Percentiles rank a stretch among this genome's conserved stretches.
These are phyloP conservation scores for Cucumis melo DNA, from an alignment of 306 rosid genomes.

Conservation along the genomic window DNA sequence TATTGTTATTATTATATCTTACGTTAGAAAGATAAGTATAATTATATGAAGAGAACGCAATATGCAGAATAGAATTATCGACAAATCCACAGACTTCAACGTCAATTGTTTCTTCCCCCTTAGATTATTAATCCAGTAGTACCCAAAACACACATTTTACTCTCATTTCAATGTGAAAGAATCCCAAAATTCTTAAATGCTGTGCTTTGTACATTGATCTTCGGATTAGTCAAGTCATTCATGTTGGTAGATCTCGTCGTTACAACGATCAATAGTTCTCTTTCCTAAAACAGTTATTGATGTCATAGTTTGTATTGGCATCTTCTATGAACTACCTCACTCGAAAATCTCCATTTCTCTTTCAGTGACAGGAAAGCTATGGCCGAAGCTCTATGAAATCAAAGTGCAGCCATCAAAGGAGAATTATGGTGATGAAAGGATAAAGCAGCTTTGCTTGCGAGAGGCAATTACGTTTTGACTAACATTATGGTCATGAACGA, in stretches of 20 bases:
- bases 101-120: background rate
- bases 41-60: background rate
- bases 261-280: background rate
- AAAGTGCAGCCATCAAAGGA: slow-evolving; percentile 30
- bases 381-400: slow-evolving; percentile 83
- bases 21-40: background rate
- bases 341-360: slow-evolving; percentile 5
- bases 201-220: background rate
- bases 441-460: slow-evolving; percentile 54
- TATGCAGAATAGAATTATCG: background rate
- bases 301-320: background rate
- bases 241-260: background rate
- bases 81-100: background rate
- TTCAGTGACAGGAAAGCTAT: slow-evolving; percentile 82
- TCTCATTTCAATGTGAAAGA: background rate
- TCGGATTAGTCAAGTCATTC: background rate
- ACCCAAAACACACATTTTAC: background rate
- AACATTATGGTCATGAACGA: background rate
- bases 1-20: background rate
- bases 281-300: background rate
- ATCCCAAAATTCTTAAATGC: background rate
- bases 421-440: slow-evolving; percentile 15
- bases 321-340: background rate
- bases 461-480: slow-evolving; percentile 15
- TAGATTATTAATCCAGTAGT: background rate